Percentiles rank a stretch among this genome's conserved stretches.
Evolutionary conservation across 2,329 filamentous ascomycete genomes (phyloP).

Genomic region (Alternaria dauci): DNA sequence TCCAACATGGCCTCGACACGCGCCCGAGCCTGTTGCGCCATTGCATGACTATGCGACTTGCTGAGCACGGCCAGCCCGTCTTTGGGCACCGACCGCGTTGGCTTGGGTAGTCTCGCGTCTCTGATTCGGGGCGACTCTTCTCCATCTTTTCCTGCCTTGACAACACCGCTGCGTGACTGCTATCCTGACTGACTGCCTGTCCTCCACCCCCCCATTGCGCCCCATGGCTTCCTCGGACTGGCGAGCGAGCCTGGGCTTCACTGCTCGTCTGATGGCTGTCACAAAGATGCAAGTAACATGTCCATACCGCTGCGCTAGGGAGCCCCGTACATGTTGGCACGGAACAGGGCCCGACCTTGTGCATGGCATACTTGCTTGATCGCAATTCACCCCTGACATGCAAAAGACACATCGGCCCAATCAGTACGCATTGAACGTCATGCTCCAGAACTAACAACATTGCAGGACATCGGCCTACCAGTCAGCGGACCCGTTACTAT

Average conservation of each 20-base stretch:
- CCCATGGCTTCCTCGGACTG: conserved; percentile 49
- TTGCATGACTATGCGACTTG: background rate
- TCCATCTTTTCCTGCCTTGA: conserved; percentile 6
- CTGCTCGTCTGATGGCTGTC: conserved; percentile 54
- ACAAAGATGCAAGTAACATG: conserved; percentile 59
- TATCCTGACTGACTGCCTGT: background rate
- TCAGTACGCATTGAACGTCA: background rate
- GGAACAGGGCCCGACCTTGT: conserved; percentile 8
- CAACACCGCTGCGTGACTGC: conserved; percentile 9
- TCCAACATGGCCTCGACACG: conserved; percentile 1
- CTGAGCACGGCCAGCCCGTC: background rate
- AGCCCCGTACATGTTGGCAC: conserved; percentile 2
- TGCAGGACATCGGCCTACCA: conserved; percentile 60
- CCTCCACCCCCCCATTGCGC: background rate
- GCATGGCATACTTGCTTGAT: conserved; percentile 4
- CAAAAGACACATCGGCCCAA: background rate
- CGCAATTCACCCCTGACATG: conserved; percentile 1
- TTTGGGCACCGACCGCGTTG: conserved; percentile 10
- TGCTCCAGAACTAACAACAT: conserved; percentile 15
- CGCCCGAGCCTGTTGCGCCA: conserved; percentile 1
- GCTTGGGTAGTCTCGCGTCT: conserved; percentile 14
- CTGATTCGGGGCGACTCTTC: conserved; percentile 14
- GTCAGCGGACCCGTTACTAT: conserved; percentile 54
- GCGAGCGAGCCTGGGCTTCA: conserved; percentile 54
- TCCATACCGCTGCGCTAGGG: conserved; percentile 14